Conservation (phyloP, 139 green algal genomes). For the Monoraphidium neglectum region DNA sequence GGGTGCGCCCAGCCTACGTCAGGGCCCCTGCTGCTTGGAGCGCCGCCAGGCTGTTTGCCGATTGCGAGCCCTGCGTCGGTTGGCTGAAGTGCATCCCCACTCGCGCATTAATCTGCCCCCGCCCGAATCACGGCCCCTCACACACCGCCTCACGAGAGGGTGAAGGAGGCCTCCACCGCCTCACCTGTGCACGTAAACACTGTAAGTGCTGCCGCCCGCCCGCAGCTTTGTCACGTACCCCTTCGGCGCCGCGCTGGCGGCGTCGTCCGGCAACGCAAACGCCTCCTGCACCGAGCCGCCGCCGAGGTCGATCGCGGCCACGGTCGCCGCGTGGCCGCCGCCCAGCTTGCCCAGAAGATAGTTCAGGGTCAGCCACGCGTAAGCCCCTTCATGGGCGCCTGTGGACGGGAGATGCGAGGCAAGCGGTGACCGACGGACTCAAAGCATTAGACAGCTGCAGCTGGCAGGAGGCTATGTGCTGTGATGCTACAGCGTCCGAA, state of each 20-base stretch:
- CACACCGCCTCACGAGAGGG: too few relatives aligned
- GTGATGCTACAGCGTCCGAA: neutral
- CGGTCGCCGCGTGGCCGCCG: slow-evolving; percentile 60
- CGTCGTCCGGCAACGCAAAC: slow-evolving; percentile 72
- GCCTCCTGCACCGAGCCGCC: slow-evolving; percentile 92
- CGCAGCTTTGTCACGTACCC: slow-evolving; percentile 73
- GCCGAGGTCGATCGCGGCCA: slow-evolving; percentile 91
- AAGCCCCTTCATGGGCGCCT: slow-evolving; percentile 92
- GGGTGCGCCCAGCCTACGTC: too few relatives aligned
- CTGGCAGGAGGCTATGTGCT: neutral
- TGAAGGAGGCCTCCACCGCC: neutral
- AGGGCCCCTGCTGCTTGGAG: too few relatives aligned
- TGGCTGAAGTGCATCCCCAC: too few relatives aligned
- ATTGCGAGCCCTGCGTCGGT: too few relatives aligned
- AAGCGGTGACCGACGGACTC: too few relatives aligned
- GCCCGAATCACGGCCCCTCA: too few relatives aligned
- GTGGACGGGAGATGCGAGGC: slow-evolving; percentile 1
- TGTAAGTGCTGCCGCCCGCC: slow-evolving; percentile 69
- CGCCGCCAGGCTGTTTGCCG: too few relatives aligned
- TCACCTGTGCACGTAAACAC: slow-evolving; percentile 94
- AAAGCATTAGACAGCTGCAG: neutral
- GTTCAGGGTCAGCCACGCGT: slow-evolving; percentile 98
- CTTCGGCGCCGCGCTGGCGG: slow-evolving; percentile 57
- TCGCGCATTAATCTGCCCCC: too few relatives aligned
- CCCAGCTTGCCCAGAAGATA: slow-evolving; percentile 92